These are phyloP conservation scores for Pleurotus salmoneostramineus DNA, from an alignment of 768 basidiomycete genomes.

Conservation along the genomic window DNA sequence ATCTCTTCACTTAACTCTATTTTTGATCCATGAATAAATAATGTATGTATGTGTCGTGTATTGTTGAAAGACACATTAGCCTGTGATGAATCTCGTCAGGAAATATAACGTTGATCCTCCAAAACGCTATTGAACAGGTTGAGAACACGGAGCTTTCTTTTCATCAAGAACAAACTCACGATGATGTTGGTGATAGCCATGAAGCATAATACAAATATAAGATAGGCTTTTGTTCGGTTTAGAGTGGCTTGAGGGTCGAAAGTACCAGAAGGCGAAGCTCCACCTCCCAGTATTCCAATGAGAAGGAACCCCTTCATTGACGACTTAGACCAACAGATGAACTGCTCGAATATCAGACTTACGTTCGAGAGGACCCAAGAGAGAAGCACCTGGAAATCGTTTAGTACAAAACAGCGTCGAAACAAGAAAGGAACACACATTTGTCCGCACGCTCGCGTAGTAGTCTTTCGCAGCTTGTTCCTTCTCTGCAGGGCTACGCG, in stretches of 20 bases:
- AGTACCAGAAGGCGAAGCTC: conserved; percentile 49
- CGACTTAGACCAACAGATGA: not conserved
- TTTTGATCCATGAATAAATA: conserved; percentile 8
- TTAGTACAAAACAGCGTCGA: not conserved
- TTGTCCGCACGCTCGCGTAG: conserved; percentile 84
- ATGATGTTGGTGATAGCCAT: conserved; percentile 76
- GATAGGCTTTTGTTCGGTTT: conserved; percentile 66
- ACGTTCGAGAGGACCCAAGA: conserved; percentile 87
- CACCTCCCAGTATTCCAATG: conserved; percentile 58
- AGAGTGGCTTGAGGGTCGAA: conserved; percentile 48
- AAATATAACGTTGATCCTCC: conserved; percentile 26
- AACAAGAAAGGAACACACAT: conserved; percentile 33
- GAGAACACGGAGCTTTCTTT: too few species aligned
- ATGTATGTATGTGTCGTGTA: conserved; percentile 8
- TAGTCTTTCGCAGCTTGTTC: conserved; percentile 80
- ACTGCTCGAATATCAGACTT: conserved; percentile 15
- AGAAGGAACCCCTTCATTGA: conserved; percentile 40
- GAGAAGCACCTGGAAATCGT: conserved; percentile 49
- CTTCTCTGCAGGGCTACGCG: conserved; percentile 49
- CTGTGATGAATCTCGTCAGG: conserved; percentile 22
- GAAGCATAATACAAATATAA: conserved; percentile 77
- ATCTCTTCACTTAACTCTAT: conserved; percentile 34
- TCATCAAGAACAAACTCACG: conserved; percentile 21
- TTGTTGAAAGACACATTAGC: conserved; percentile 8
- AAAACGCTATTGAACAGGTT: conserved; percentile 21